Evolutionary conservation across 306 rosid species (phyloP).

Genomic region (Oxytropis ochrocephala): DNA sequence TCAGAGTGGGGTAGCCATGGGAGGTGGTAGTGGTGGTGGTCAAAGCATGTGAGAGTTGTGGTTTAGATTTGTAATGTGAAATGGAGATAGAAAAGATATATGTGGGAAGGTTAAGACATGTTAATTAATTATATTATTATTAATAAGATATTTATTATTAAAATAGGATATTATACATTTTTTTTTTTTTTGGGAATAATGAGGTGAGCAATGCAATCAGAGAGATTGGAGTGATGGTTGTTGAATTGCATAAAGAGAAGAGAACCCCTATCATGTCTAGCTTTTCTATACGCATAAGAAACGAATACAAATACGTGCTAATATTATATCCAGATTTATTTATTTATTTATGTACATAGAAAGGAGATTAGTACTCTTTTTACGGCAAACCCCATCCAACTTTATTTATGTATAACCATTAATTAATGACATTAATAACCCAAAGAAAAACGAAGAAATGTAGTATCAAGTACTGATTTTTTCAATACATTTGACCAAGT

Average conservation of each 20-base stretch:
- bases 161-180: neutral
- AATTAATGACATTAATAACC: neutral
- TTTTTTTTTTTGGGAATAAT: neutral
- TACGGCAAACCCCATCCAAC: neutral
- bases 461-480: neutral
- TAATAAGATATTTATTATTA: neutral
- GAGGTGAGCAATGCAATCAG: constrained; percentile 70
- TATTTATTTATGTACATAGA: neutral
- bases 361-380: neutral
- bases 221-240: constrained; percentile 55
- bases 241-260: constrained; percentile 43
- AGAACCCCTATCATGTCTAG: neutral
- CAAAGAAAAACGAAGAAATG: neutral
- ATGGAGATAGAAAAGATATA: constrained; percentile 22
- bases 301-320: neutral
- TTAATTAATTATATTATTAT: neutral
- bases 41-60: constrained; percentile 48
- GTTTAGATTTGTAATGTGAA: constrained; percentile 36
- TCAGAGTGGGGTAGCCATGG: constrained; percentile 56
- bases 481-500: constrained; percentile 12
- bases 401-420: no score
- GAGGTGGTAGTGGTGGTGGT: constrained; percentile 25
- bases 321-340: neutral
- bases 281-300: constrained; percentile 17
- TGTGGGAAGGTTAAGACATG: neutral